Evolutionary conservation across 441 rosid species (phyloP).

Genomic region (Gossypium lobatum): DNA sequence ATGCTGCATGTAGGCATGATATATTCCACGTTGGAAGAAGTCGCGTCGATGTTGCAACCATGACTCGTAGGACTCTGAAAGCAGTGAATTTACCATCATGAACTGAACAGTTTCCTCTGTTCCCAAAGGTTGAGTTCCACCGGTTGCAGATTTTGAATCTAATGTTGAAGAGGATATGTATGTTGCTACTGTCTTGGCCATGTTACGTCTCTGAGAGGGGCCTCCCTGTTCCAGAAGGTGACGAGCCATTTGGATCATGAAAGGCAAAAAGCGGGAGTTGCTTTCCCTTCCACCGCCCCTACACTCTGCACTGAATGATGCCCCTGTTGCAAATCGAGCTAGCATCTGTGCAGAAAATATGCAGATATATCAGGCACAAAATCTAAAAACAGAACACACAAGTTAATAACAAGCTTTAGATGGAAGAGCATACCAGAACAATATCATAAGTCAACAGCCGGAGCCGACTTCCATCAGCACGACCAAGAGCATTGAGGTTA

Average conservation of each 20-base stretch:
- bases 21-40: conserved; percentile 90
- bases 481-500: conserved; percentile 93
- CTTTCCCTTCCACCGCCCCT: conserved; percentile 99
- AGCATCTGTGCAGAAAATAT: conserved; percentile 60
- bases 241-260: conserved; percentile 97
- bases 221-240: conserved; percentile 98
- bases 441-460: conserved; percentile 94
- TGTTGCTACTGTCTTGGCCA: conserved; percentile 78
- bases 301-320: conserved; percentile 82
- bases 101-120: conserved; percentile 95
- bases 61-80: conserved; percentile 85
- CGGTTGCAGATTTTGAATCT: conserved; percentile 53
- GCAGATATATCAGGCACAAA: background rate
- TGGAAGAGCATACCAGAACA: conserved; percentile 62
- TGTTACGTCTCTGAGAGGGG: conserved; percentile 65
- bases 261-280: conserved; percentile 95
- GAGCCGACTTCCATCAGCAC: conserved; percentile 95
- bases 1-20: conserved; percentile 95
- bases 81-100: conserved; percentile 99
- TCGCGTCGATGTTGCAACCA: conserved; percentile 92
- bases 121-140: conserved; percentile 56
- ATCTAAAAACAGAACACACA: background rate
- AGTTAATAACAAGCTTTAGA: background rate
- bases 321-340: conserved; percentile 99
- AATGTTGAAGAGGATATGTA: conserved; percentile 54